Base-by-base conservation (phyloP, 495 filamentous ascomycete species). In the Aspergillus incahuasiensis region DNA sequence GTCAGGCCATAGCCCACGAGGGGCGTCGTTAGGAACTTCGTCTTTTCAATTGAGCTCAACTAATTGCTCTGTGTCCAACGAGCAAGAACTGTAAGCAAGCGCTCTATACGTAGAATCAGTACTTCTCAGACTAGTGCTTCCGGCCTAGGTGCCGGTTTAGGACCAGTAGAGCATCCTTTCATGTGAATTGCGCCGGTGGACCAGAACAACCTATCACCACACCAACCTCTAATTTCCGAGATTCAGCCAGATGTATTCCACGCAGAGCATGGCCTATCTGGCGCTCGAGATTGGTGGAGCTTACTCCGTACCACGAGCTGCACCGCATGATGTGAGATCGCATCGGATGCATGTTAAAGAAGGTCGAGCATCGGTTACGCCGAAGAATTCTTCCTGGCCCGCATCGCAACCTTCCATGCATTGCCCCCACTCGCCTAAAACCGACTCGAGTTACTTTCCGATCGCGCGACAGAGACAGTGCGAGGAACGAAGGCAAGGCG, bases 381-480 rank as follows among this genome's bases (percentile, higher is more conserved):
- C 49, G 21, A 38, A 42, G 49, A 38, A 22, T 19, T 42, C 39
- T 41, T 41, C 22, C 48, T 52, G 21, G 48, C 9, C 30, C 21
- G 48, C 30, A 32, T 32, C 22, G n/a, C 49, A 42, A 34, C 20
- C 49, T 52, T 43, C 49, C 49, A 52, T 52, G 49, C 22, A 30
- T 32, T 15, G n/a, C 30, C 39, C 13, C 49, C 49, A 52, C 49
- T 42, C n/a, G 6, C 20, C 8, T 25, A 12, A 51, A n/a, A 42
- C 41, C 41, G 38, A 2, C 13, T 25, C 35, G 38, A 42, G 48
- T 41, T 30, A 40, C 18, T 40, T 8, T 40, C 1, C 15, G n/a
- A 40, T 16, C n/a, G 38, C 38, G 38, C n/a, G 13, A 18, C 5
- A 40, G 15, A 18, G 15, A 16, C 2, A 35, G 15, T 40, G n/a